These are phyloP conservation scores for Starmerella floricola DNA, from an alignment of 805 yeast species.

Conservation along the genomic window DNA sequence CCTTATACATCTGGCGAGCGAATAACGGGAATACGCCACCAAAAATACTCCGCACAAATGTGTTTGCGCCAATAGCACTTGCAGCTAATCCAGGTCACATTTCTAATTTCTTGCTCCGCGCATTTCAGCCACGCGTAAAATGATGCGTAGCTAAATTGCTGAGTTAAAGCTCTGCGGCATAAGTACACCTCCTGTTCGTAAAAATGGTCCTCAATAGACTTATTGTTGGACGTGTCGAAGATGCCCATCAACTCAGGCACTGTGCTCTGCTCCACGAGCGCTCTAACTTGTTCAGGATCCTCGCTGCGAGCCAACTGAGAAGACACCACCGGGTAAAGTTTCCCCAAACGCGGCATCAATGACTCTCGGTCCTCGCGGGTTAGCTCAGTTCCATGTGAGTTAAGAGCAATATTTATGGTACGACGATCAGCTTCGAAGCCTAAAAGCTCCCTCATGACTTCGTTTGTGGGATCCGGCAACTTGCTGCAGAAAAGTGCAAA, in stretches of 20 bases:
- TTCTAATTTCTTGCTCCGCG: slow-evolving; percentile 91
- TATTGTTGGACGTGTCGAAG: slow-evolving; percentile 39
- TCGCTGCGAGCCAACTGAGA: slow-evolving; percentile 60
- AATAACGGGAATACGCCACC: no score
- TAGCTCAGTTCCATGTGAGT: slow-evolving; percentile 76
- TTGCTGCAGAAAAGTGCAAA: slow-evolving; percentile 56
- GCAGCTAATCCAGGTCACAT: slow-evolving; percentile 78
- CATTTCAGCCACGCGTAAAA: slow-evolving; percentile 96
- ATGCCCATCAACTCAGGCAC: slow-evolving; percentile 29
- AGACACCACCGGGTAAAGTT: slow-evolving; percentile 59
- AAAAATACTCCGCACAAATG: no score
- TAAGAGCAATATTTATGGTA: slow-evolving; percentile 78
- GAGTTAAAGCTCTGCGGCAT: slow-evolving; percentile 88
- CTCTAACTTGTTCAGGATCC: slow-evolving; percentile 72
- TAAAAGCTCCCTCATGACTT: slow-evolving; percentile 65
- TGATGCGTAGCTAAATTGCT: slow-evolving; percentile 81
- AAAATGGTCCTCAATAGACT: slow-evolving; percentile 84
- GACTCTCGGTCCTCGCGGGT: slow-evolving; percentile 56
- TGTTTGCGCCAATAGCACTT: background rate
- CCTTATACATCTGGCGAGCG: no score
- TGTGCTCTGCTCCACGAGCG: slow-evolving; percentile 24
- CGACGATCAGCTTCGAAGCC: slow-evolving; percentile 93
- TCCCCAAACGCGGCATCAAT: slow-evolving; percentile 73
- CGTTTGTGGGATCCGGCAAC: slow-evolving; percentile 64
- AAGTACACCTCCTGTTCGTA: slow-evolving; percentile 84